These are phyloP conservation scores for Venturia oleaginea DNA, from an alignment of 2,329 filamentous ascomycete genomes.

Conservation along the genomic window DNA sequence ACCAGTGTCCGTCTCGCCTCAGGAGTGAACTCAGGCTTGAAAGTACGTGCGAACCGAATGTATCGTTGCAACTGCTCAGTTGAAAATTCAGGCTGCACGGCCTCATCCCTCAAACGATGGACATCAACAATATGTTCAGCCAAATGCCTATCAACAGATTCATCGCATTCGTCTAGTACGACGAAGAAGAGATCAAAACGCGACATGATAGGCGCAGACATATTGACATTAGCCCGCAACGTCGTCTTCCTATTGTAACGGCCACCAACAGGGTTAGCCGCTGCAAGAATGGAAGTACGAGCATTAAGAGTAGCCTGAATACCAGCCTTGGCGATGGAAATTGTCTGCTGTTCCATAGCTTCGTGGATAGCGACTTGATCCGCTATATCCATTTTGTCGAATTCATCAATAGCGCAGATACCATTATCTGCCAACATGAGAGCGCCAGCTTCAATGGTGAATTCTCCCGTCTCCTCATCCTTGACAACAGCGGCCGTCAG, in stretches of 20 bases:
- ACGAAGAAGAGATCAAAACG: conserved; percentile 99
- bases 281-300: conserved; percentile 87
- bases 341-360: conserved; percentile 99
- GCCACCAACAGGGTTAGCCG: conserved; percentile 90
- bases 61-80: conserved; percentile 96
- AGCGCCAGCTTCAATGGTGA: conserved; percentile 95
- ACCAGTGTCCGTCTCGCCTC: conserved; percentile 82
- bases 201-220: conserved; percentile 98
- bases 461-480: conserved; percentile 96
- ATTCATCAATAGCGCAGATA: conserved; percentile 97
- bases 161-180: conserved; percentile 92
- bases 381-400: conserved; percentile 98
- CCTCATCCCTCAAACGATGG: conserved; percentile 85
- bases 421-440: conserved; percentile 96
- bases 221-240: conserved; percentile 90
- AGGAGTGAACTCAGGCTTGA: conserved; percentile 83
- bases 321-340: conserved; percentile 95
- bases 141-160: conserved; percentile 78
- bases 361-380: conserved; percentile 99
- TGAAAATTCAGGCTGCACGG: conserved; percentile 84
- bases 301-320: conserved; percentile 97
- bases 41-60: conserved; percentile 91
- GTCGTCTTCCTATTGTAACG: conserved; percentile 97
- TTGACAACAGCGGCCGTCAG: conserved; percentile 94
- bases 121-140: conserved; percentile 92